phyloP scores from a whole-genome alignment of 306 rosid genomes.

The Pyrus communis region DNA sequence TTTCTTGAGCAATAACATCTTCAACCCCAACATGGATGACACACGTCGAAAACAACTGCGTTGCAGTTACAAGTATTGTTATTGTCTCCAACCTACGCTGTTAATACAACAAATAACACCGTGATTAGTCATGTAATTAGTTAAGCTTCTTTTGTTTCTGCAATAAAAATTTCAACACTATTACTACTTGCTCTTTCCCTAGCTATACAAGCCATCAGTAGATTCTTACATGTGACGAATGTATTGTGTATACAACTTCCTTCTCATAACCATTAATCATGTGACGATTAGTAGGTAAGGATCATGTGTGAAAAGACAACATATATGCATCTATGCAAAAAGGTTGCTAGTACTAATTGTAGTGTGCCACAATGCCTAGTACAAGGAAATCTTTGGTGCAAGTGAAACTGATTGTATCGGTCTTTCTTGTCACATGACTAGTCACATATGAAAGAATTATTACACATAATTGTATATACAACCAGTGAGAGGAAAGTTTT shows the following conservation, averaged over 20 bases:
- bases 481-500: too few species aligned
- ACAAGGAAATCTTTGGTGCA: too few species aligned
- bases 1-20: slow-evolving; percentile 12
- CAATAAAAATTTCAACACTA: neutral
- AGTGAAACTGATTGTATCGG: too few species aligned
- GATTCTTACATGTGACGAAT: neutral
- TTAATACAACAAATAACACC: neutral
- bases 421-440: too few species aligned
- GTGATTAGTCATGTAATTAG: neutral
- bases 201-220: too few species aligned
- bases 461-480: too few species aligned
- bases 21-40: slow-evolving; percentile 53
- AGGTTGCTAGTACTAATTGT: too few species aligned
- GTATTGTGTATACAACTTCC: neutral
- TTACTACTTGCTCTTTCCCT: neutral
- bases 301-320: too few species aligned
- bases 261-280: neutral
- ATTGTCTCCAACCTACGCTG: slow-evolving; percentile 70
- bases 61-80: slow-evolving; percentile 66
- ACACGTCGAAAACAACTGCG: slow-evolving; percentile 57
- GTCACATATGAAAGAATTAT: too few species aligned
- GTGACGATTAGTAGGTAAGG: neutral
- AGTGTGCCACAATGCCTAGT: too few species aligned
- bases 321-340: too few species aligned
- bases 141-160: neutral